Conservation (phyloP, 148 eudicot genomes). For the Fagopyrum homotropicum region DNA sequence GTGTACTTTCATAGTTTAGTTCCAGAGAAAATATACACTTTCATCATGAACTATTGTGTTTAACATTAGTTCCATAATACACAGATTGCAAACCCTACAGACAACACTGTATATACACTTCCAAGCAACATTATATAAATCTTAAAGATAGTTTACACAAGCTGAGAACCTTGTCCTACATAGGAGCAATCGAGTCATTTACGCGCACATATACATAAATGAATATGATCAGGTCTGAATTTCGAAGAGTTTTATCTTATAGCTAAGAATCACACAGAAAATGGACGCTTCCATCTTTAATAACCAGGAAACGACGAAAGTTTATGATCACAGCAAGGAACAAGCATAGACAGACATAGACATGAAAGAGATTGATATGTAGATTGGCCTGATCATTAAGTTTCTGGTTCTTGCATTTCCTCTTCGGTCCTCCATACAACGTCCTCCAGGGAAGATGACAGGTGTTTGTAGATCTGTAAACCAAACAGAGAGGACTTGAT, state of each 20-base stretch:
- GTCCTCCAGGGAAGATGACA: slow-evolving; percentile 66
- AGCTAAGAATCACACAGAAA: slow-evolving; percentile 4
- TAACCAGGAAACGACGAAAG: neutral
- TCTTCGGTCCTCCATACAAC: slow-evolving; percentile 99
- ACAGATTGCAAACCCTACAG: neutral
- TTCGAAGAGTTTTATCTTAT: neutral
- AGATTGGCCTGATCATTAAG: neutral
- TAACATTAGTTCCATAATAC: no score
- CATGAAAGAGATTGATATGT: neutral
- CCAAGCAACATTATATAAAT: neutral
- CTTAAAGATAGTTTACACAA: slow-evolving; percentile 10
- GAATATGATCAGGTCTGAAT: slow-evolving; percentile 1
- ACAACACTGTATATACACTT: neutral
- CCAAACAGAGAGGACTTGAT: neutral
- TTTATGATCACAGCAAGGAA: neutral
- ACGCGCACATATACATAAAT: neutral
- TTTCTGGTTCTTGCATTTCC: slow-evolving; percentile 52
- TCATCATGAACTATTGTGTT: no score
- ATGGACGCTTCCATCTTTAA: neutral
- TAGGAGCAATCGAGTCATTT: neutral
- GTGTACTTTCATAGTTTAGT: no score
- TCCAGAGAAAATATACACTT: no score
- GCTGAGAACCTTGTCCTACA: neutral
- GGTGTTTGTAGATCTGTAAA: slow-evolving; percentile 73
- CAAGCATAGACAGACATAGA: neutral